Base-by-base conservation (phyloP, 768 basidiomycete species). In the Amanita jacksonii region DNA sequence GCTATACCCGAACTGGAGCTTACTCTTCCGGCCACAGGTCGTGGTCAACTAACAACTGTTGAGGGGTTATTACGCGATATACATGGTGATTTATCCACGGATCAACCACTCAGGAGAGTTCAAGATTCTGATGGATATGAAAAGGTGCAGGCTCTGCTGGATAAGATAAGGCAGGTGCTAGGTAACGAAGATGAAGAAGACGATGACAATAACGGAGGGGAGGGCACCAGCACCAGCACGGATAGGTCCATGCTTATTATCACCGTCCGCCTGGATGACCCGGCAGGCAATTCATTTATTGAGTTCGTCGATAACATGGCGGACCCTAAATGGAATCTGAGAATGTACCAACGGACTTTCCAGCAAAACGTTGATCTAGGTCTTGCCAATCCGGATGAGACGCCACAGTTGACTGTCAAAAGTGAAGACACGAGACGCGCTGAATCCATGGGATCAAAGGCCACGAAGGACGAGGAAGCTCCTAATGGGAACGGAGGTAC, bases 11-110 rank as follows among this genome's bases (percentile, higher is more conserved):
- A 98, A 59, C 77, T 85, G 52, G 80, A 91, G 52, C 73, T 99
- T 49, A 94, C 90, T 2, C 85, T 99, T 23, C 96, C 96, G 0
- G 69, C 86, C 1, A 77, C 79, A 8, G 67, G 67, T 5, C 78
- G 88, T 12, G 94, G 94, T 8, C 91, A 96, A 57, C 76, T 99
- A 9, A 97, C 94, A n/a, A 99, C 91, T 2, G 76, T 97, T 38
- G 96, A 99, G 61, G 94, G 96, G 28, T 76, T 97, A 50, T 63
- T 99, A 24, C 74, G 82, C 20, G 82, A 94, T 51, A 79, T 91
- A 33, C 66, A 86, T 23, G 63, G 80, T 0, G 94, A 98, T 65
- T 74, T 98, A 31, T 70, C 69, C 48, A 64, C 72, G 46, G 85
- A 90, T 48, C 94, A 98, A 55, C 85, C 90, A 0, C 62, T 97